Evolutionary conservation across 805 yeast genomes (phyloP).

Genomic region (Candida easanensis): DNA sequence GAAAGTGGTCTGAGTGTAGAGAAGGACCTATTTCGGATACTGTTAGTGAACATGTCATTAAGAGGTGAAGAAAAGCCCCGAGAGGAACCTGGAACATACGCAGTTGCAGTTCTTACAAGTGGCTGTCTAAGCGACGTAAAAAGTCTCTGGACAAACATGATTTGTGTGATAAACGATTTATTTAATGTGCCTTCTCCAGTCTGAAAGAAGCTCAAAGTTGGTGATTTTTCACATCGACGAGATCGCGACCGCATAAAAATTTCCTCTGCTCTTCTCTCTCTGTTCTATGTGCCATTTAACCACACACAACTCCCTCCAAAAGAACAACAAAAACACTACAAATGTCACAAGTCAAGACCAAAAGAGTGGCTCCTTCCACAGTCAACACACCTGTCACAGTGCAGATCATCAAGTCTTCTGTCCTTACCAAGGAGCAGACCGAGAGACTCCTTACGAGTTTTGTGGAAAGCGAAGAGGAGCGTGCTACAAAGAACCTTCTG

Average conservation of each 20-base stretch:
- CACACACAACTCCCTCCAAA: neutral
- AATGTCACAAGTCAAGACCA: slow-evolving; percentile 17
- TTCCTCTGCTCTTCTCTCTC: neutral
- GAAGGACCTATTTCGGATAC: slow-evolving; percentile 10
- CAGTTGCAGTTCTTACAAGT: slow-evolving; percentile 6
- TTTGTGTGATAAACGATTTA: neutral
- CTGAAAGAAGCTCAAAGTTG: no score
- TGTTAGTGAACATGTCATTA: slow-evolving; percentile 10
- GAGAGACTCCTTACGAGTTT: slow-evolving; percentile 43
- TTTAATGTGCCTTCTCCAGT: no score
- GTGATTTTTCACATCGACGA: slow-evolving; percentile 2
- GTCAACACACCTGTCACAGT: slow-evolving; percentile 28
- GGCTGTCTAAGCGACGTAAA: slow-evolving; percentile 10
- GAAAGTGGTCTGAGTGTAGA: slow-evolving; percentile 19
- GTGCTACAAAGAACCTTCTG: slow-evolving; percentile 13
- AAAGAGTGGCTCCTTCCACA: slow-evolving; percentile 21
- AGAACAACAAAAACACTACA: neutral
- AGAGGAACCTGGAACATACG: slow-evolving; percentile 5
- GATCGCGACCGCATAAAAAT: slow-evolving; percentile 4
- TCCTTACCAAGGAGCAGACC: slow-evolving; percentile 40
- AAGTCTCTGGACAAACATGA: slow-evolving; percentile 12
- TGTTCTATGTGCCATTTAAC: neutral
- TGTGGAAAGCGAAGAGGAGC: slow-evolving; percentile 30
- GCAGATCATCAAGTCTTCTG: slow-evolving; percentile 12
- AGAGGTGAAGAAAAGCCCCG: neutral